Evolutionary conservation across 164 flowering plant species (phyloP), one percentile per base, ranked within the genome.

Genomic region (Echeveria elegans): DNA sequence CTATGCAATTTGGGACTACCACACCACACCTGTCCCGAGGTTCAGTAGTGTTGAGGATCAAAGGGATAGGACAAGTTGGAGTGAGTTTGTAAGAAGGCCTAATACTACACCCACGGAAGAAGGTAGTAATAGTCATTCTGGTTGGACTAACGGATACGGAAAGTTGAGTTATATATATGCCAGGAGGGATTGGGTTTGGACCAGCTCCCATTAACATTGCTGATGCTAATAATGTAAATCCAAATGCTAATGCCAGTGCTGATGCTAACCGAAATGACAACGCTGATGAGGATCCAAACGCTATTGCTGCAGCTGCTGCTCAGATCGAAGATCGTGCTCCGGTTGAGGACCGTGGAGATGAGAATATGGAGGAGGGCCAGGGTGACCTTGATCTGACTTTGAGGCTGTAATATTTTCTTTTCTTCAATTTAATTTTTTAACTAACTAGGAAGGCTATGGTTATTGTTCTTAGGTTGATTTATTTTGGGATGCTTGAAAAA

Each of bases 151-250:
- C 8, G 61, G 16, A n/a, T n/a, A n/a, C n/a, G 19, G 4, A 14
- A 56, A 28, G 19, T 28, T 56, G 32, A 26, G 61, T 56, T 56
- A 56, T 28, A 14, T 56, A 56, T 28, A 14, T 56, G 26, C 61
- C 61, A 0, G 61, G 61, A 56, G 61, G 61, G 18, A 56, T 56
- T 2, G 61, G 61, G 5, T 56, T 56, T 56, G 32, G 61, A 26
- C 61, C 61, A n/a, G n/a, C n/a, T n/a, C n/a, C n/a, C n/a, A n/a
- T n/a, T n/a, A n/a, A n/a, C 24, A 23, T 38, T 14, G 1, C 41
- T 5, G 12, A 19, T 4, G 23, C 4, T 19, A n/a, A 5, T 48
- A 53, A 53, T 53, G 59, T 15, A 11, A 10, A 53, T 28, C 34
- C 34, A 11, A 19, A 26, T 56, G 32, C 61, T 10, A 14, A 10